These are phyloP conservation scores for Arthrobotrys sphaeroides DNA, from an alignment of 2,329 filamentous ascomycete genomes.

Conservation along the genomic window DNA sequence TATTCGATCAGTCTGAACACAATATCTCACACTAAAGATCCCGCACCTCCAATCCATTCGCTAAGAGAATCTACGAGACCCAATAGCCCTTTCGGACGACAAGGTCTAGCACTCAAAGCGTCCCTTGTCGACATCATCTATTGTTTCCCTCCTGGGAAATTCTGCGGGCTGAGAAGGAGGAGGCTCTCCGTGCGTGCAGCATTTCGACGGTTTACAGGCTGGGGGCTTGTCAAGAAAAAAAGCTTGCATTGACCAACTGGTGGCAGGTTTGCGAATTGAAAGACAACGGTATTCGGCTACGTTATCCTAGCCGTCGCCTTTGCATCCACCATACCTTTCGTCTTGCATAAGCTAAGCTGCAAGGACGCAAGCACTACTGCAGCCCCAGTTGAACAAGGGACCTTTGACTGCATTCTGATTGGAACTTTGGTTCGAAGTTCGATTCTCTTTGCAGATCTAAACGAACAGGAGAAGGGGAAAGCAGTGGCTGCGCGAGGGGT, in stretches of 20 bases:
- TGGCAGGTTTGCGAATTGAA: constrained; percentile 19
- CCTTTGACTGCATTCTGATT: constrained; percentile 20
- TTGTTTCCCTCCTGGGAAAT: not conserved
- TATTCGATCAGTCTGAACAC: constrained; percentile 42
- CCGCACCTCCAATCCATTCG: constrained; percentile 41
- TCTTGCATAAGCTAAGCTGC: constrained; percentile 36
- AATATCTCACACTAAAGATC: constrained; percentile 42
- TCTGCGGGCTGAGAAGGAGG: constrained; percentile 11
- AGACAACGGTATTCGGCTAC: constrained; percentile 40
- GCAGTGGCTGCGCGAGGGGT: constrained; percentile 30
- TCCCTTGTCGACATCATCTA: constrained; percentile 16
- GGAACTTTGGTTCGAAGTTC: constrained; percentile 14
- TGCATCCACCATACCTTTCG: constrained; percentile 8
- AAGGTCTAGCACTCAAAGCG: constrained; percentile 5
- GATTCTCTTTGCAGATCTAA: constrained; percentile 42
- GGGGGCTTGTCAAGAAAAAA: constrained; percentile 10
- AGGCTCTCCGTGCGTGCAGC: constrained; percentile 1
- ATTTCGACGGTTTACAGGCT: constrained; percentile 1
- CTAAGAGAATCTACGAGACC: constrained; percentile 28
- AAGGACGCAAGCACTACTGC: constrained; percentile 34
- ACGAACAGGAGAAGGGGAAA: constrained; percentile 22
- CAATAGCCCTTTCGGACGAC: constrained; percentile 24
- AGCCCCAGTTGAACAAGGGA: constrained; percentile 37
- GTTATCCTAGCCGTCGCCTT: constrained; percentile 34
- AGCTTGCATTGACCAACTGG: constrained; percentile 18